phyloP scores from a whole-genome alignment of 2,329 filamentous ascomycete species.

The Colletotrichum cereale region DNA sequence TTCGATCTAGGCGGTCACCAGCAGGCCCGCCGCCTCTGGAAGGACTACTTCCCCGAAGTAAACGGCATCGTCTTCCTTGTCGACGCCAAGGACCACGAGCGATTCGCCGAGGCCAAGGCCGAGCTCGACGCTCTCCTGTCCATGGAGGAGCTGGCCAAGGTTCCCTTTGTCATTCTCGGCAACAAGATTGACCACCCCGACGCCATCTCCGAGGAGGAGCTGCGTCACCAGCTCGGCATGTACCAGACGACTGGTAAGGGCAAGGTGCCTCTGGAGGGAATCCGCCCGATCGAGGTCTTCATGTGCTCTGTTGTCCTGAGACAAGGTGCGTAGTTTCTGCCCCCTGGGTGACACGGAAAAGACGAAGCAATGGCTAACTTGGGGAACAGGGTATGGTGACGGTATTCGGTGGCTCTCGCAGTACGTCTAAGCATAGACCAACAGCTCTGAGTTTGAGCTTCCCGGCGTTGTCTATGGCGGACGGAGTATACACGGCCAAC shows the following conservation, averaged over 20 bases:
- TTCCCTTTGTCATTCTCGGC: slow-evolving; percentile 94
- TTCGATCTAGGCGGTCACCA: slow-evolving; percentile 95
- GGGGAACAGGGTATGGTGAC: slow-evolving; percentile 79
- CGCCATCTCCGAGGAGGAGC: slow-evolving; percentile 94
- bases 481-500: slow-evolving; percentile 24
- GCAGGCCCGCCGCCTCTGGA: slow-evolving; percentile 95
- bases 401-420: slow-evolving; percentile 93
- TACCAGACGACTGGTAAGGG: slow-evolving; percentile 98
- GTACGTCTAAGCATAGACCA: slow-evolving; percentile 75
- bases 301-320: slow-evolving; percentile 99
- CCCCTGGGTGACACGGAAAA: background rate
- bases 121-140: slow-evolving; percentile 95
- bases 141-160: slow-evolving; percentile 97
- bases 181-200: slow-evolving; percentile 99
- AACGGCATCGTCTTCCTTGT: slow-evolving; percentile 98
- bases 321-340: slow-evolving; percentile 72
- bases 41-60: slow-evolving; percentile 97
- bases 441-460: slow-evolving; percentile 23
- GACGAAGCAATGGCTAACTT: slow-evolving; percentile 36
- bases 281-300: slow-evolving; percentile 95
- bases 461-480: slow-evolving; percentile 31
- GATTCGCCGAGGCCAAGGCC: slow-evolving; percentile 92
- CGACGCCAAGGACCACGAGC: slow-evolving; percentile 97
- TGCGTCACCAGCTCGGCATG: slow-evolving; percentile 90
- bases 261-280: slow-evolving; percentile 91